Conservation (phyloP, 78 protist genomes). For the Dictyostelium capitatum region DNA sequence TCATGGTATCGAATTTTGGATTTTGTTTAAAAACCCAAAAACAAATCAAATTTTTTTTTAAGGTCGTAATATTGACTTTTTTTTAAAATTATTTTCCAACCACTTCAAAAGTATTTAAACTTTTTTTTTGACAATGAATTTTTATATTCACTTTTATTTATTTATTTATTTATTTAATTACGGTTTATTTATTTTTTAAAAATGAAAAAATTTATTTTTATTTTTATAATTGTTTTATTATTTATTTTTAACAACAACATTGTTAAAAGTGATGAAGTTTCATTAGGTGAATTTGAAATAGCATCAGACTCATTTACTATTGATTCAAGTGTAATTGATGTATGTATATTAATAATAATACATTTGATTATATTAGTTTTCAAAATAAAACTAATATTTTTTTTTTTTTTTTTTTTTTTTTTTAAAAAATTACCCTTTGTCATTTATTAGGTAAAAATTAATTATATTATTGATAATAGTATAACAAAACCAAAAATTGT, state of each 20-base stretch:
- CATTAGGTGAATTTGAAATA: neutral
- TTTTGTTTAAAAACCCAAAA: too few relatives aligned
- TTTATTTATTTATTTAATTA: neutral
- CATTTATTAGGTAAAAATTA: neutral
- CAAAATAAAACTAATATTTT: neutral
- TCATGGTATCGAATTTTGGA: too few relatives aligned
- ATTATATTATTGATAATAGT: neutral
- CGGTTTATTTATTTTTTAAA: neutral
- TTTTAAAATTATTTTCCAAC: too few relatives aligned
- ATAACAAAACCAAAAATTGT: neutral
- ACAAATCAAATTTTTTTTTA: too few relatives aligned
- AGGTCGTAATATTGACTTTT: too few relatives aligned
- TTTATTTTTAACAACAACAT: neutral
- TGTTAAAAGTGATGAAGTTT: neutral
- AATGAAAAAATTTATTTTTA: neutral
- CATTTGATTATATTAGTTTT: too few relatives aligned
- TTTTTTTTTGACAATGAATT: neutral
- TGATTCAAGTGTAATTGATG: neutral
- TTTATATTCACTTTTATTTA: slow-evolving; percentile 1
- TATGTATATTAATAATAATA: neutral
- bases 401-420: neutral
- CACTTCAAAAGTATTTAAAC: too few relatives aligned
- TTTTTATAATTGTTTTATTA: neutral
- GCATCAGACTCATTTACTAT: neutral
- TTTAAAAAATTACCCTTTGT: too few relatives aligned